These are phyloP conservation scores for Daldinia concentrica DNA, from an alignment of 495 filamentous ascomycete genomes.

Conservation along the genomic window DNA sequence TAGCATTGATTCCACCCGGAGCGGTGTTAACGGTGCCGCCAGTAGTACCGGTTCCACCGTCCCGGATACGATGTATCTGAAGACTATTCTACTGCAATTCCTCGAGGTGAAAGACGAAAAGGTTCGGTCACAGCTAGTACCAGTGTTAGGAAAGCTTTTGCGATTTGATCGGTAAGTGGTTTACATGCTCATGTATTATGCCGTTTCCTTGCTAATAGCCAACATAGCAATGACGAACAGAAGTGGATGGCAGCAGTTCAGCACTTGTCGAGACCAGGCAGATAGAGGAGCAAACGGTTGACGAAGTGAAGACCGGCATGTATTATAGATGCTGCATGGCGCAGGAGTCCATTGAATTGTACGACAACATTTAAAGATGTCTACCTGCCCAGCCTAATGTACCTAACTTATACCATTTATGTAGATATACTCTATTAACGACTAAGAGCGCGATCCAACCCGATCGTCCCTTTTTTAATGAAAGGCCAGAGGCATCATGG, in stretches of 20 bases:
- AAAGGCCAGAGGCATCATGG: neutral
- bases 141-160: constrained; percentile 88
- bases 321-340: constrained; percentile 42
- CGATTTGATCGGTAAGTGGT: constrained; percentile 85
- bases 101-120: constrained; percentile 93
- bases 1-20: constrained; percentile 70
- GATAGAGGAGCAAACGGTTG: constrained; percentile 11
- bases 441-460: neutral
- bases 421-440: neutral
- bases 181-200: neutral
- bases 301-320: neutral
- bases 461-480: neutral
- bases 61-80: constrained; percentile 87
- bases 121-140: constrained; percentile 88
- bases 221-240: constrained; percentile 39
- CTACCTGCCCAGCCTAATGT: constrained; percentile 1
- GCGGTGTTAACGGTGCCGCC: constrained; percentile 50
- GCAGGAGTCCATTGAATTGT: constrained; percentile 30
- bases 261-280: constrained; percentile 33
- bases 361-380: constrained; percentile 5
- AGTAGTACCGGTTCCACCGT: constrained; percentile 47
- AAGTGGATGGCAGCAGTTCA: constrained; percentile 42
- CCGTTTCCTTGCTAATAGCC: constrained; percentile 18
- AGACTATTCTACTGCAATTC: constrained; percentile 95
- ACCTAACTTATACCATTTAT: neutral